These are phyloP conservation scores for Durotheca rogersii DNA, from an alignment of 495 filamentous ascomycete genomes.

Conservation along the genomic window DNA sequence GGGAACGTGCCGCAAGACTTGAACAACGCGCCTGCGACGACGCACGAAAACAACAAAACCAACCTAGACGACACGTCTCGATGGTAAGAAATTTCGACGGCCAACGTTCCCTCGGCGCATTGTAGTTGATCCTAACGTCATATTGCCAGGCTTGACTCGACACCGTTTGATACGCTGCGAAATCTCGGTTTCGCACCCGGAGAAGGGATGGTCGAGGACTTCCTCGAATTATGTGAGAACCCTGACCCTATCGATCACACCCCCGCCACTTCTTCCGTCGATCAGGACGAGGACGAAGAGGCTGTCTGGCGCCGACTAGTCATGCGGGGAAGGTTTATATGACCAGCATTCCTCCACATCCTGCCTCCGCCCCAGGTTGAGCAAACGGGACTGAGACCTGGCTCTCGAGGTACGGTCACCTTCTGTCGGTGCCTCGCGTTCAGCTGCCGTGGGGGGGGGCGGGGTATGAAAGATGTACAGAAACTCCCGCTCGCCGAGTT, in stretches of 20 bases:
- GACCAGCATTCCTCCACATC: background rate
- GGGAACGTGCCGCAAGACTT: conserved; percentile 10
- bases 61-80: conserved; percentile 32
- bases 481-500: background rate
- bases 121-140: conserved; percentile 3
- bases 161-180: conserved; percentile 31
- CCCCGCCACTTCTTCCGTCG: conserved; percentile 19
- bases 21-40: conserved; percentile 4
- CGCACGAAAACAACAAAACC: conserved; percentile 9
- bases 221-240: conserved; percentile 36
- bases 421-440: background rate
- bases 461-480: background rate
- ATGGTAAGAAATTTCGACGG: conserved; percentile 21
- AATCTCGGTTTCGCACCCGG: conserved; percentile 37
- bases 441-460: background rate
- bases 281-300: conserved; percentile 37
- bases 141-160: conserved; percentile 31
- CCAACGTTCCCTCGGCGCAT: background rate
- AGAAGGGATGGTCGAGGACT: conserved; percentile 35
- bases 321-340: conserved; percentile 36
- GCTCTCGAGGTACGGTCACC: background rate
- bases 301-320: conserved; percentile 37
- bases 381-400: background rate
- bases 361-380: background rate
- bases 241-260: conserved; percentile 34